Evolutionary conservation across 2,329 filamentous ascomycete species (phyloP).

Genomic region (Paracorniculantispora psalliotae): DNA sequence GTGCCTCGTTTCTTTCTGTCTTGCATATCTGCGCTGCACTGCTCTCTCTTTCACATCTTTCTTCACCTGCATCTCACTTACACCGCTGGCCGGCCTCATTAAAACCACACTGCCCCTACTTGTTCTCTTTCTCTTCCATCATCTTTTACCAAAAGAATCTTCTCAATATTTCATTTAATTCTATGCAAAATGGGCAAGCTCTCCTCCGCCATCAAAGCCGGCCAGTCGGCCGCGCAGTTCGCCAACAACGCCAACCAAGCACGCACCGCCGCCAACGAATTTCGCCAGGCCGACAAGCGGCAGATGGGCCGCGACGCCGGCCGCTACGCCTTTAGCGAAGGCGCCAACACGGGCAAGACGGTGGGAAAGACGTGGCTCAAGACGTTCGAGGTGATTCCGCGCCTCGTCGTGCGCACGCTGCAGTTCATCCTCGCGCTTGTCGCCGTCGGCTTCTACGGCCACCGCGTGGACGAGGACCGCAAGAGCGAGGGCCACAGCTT

Average conservation of each 20-base stretch:
- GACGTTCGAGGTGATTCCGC: constrained; percentile 42
- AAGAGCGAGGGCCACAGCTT: constrained; percentile 32
- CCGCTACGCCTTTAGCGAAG: constrained; percentile 29
- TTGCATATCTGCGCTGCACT: background rate
- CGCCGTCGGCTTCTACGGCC: constrained; percentile 64
- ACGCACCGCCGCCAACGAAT: constrained; percentile 24
- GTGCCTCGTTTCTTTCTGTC: background rate
- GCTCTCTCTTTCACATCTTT: background rate
- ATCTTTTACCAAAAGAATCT: background rate
- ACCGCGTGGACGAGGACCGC: constrained; percentile 48
- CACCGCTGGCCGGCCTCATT: background rate
- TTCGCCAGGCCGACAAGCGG: constrained; percentile 29
- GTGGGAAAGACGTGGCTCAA: constrained; percentile 41
- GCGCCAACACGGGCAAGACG: constrained; percentile 34
- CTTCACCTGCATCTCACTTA: constrained; percentile 10
- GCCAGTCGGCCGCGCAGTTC: constrained; percentile 29
- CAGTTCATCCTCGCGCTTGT: constrained; percentile 67
- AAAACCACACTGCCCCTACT: background rate
- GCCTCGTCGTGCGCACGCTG: constrained; percentile 54
- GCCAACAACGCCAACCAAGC: constrained; percentile 25
- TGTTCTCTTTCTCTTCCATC: background rate
- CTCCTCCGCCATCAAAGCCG: constrained; percentile 27
- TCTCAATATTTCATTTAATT: background rate
- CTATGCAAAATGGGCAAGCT: constrained; percentile 26
- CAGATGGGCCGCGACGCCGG: constrained; percentile 30